These are phyloP conservation scores for Tetrahymena malaccensis DNA, from an alignment of 73 alveolate genomes.

Conservation along the genomic window DNA sequence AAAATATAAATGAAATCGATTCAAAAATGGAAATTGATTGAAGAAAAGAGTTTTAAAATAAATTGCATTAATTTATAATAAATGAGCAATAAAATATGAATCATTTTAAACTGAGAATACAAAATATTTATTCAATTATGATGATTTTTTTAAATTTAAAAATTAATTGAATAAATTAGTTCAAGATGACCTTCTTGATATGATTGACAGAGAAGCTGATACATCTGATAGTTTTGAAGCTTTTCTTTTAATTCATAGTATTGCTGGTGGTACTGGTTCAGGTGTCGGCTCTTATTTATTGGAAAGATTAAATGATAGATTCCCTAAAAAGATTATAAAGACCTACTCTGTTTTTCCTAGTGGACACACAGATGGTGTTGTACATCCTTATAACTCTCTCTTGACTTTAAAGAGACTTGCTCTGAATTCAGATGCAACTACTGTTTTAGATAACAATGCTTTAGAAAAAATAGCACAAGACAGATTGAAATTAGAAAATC, in stretches of 20 bases:
- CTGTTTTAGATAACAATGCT: slow-evolving; percentile 96
- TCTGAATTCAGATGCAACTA: slow-evolving; percentile 93
- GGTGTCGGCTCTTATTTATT: slow-evolving; percentile 97
- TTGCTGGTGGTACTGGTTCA: slow-evolving; percentile 99
- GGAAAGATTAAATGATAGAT: slow-evolving; percentile 93
- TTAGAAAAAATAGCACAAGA: slow-evolving; percentile 94
- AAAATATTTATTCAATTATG: no score
- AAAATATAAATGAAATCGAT: no score
- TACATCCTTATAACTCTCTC: slow-evolving; percentile 92
- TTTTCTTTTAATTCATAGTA: slow-evolving; percentile 78
- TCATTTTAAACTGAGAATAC: neutral
- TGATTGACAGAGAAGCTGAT: slow-evolving; percentile 99
- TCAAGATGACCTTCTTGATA: slow-evolving; percentile 92
- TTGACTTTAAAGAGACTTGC: slow-evolving; percentile 70
- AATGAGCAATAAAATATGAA: neutral
- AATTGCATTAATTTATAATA: no score
- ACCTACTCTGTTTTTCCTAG: slow-evolving; percentile 94
- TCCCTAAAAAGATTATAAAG: slow-evolving; percentile 84
- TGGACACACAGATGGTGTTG: slow-evolving; percentile 92
- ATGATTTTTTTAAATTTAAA: neutral
- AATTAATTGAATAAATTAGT: neutral
- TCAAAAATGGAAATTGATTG: no score
- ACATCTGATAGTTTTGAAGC: slow-evolving; percentile 96
- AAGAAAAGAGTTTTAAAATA: no score
- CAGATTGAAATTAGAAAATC: slow-evolving; percentile 85